These are phyloP conservation scores for Talaromyces sp. DNA, from an alignment of 2,329 filamentous ascomycete species.

Conservation along the genomic window DNA sequence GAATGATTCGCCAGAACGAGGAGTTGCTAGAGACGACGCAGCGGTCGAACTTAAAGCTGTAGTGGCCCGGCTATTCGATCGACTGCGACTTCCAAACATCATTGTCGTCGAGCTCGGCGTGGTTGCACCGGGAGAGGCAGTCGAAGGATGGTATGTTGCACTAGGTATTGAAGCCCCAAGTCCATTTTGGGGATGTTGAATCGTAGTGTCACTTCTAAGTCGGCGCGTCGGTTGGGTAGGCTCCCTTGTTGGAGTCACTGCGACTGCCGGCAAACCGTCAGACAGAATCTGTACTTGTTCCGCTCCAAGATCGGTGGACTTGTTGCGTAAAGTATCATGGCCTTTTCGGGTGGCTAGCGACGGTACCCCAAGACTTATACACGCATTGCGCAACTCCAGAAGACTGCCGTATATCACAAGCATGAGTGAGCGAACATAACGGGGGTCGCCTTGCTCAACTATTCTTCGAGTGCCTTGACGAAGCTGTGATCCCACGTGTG, in stretches of 20 bases:
- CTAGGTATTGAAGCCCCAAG: slow-evolving; percentile 13
- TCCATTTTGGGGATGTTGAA: slow-evolving; percentile 42
- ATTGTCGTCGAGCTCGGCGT: slow-evolving; percentile 27
- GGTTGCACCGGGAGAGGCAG: slow-evolving; percentile 31
- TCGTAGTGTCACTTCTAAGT: slow-evolving; percentile 50
- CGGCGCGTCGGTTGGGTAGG: slow-evolving; percentile 43
- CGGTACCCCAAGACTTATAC: slow-evolving; percentile 49
- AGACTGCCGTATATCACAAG: slow-evolving; percentile 58
- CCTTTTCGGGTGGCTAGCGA: slow-evolving; percentile 30
- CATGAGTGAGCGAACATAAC: slow-evolving; percentile 58
- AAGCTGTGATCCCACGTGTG: slow-evolving; percentile 49
- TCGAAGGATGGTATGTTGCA: slow-evolving; percentile 29
- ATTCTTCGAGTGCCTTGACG: slow-evolving; percentile 50
- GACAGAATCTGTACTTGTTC: slow-evolving; percentile 28
- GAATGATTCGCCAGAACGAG: slow-evolving; percentile 80
- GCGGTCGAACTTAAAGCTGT: slow-evolving; percentile 48
- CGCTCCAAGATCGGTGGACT: not conserved
- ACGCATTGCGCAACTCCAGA: slow-evolving; percentile 59
- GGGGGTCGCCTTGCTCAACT: slow-evolving; percentile 53
- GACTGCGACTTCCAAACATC: slow-evolving; percentile 37
- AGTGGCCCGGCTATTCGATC: slow-evolving; percentile 53
- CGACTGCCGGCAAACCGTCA: slow-evolving; percentile 30
- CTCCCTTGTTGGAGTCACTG: slow-evolving; percentile 48
- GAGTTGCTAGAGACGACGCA: slow-evolving; percentile 58
- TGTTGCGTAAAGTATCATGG: slow-evolving; percentile 19